Evolutionary conservation across 2,329 filamentous ascomycete genomes (phyloP), one percentile per base, ranked within the genome.

Genomic region (Ophiostoma perfectum): DNA sequence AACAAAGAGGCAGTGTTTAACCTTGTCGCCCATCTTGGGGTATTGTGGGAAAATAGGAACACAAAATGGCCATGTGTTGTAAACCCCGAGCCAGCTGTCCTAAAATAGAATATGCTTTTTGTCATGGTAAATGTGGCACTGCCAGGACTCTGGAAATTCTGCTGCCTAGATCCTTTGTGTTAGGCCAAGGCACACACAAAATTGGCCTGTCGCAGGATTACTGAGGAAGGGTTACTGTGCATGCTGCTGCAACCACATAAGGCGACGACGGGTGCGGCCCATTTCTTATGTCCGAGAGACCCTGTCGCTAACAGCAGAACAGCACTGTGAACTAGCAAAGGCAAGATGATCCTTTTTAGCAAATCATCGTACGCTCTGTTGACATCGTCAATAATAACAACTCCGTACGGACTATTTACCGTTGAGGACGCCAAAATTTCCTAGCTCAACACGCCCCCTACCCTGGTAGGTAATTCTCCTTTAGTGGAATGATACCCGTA

Each of bases 401-500:
- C 27, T 52, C 11, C 45, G 14, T 6, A 5, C 45, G 45, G 12
- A 47, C n/a, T n/a, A n/a, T n/a, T n/a, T 16, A 18, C 27, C 52
- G 11, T 58, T 58, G 6, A 58, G 2, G 8, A 5, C 49, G 27
- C 27, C 27, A 27, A 1, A 27, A 55, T 5, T 55, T 27, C 27
- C 49, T 55, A 27, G n/a, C 18, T 55, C n/a, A 55, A 27, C 18
- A 12, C 49, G 6, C n/a, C 52, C 52, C 52, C 38, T 58, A 38
- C 52, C 55, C 55, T 60, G 4, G 55, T 60, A 12, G 11, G 14
- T 18, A 38, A 39, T 42, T 63, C 18, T 42, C 60, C 60, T 39
- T 63, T 42, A 14, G 16, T 42, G 38, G 60, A 42, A 44, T 47
- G 63, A 18, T 45, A 47, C 11, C 63, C 60, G 60, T 64, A 64